These are phyloP conservation scores for Boletales sp. DNA, from an alignment of 768 basidiomycete genomes.

Conservation along the genomic window DNA sequence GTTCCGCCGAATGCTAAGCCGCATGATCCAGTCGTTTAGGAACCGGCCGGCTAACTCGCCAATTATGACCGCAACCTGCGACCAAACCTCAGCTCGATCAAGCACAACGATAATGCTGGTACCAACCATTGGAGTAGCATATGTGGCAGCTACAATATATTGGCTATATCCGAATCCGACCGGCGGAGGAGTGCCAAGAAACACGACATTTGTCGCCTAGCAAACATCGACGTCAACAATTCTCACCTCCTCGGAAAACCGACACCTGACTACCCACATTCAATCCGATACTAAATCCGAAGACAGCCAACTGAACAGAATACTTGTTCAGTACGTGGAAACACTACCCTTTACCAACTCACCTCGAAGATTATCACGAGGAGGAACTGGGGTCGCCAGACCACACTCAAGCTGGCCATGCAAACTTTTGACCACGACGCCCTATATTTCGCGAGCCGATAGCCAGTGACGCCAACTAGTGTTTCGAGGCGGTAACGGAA, in stretches of 20 bases:
- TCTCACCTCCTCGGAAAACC: no score
- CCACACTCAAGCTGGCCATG: slow-evolving; percentile 34
- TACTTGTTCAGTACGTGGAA: background rate
- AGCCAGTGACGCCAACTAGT: slow-evolving; percentile 47
- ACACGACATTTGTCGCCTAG: slow-evolving; percentile 55
- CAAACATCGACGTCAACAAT: background rate
- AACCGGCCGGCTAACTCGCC: slow-evolving; percentile 53
- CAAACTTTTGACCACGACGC: slow-evolving; percentile 36
- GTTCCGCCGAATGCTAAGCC: slow-evolving; percentile 41
- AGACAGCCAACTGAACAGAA: slow-evolving; percentile 34
- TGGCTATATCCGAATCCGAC: slow-evolving; percentile 45
- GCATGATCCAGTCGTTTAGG: slow-evolving; percentile 49
- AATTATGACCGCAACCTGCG: slow-evolving; percentile 44
- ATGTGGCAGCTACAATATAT: slow-evolving; percentile 38
- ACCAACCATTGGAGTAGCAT: slow-evolving; percentile 43
- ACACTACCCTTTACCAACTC: background rate
- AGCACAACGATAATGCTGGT: background rate
- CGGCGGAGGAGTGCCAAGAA: slow-evolving; percentile 45
- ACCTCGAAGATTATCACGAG: slow-evolving; percentile 39
- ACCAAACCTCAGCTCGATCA: background rate
- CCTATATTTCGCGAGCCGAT: slow-evolving; percentile 43
- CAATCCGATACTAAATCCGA: slow-evolving; percentile 49
- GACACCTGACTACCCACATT: slow-evolving; percentile 28
- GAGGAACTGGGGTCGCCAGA: slow-evolving; percentile 50
- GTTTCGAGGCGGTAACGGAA: slow-evolving; percentile 43